phyloP scores from a whole-genome alignment of 1,139 yeast genomes.

The Wickerhamiella pararugosa region DNA sequence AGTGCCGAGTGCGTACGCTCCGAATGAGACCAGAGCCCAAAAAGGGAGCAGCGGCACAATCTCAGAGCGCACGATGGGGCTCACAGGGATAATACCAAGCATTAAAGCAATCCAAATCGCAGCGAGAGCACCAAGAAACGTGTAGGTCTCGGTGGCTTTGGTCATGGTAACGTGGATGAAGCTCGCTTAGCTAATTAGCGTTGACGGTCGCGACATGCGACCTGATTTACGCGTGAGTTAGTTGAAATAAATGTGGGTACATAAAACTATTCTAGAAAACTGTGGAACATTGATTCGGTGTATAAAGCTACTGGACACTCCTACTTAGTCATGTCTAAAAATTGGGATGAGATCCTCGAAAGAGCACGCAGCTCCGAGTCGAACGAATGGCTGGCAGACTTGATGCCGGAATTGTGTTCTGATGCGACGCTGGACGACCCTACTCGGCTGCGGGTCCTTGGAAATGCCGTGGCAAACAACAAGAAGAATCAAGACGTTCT shows the following conservation, averaged over 20 bases:
- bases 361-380: constrained; percentile 10
- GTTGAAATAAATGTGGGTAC: no score
- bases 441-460: constrained; percentile 13
- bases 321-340: background rate
- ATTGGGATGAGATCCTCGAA: constrained; percentile 11
- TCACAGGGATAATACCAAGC: constrained; percentile 41
- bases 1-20: constrained; percentile 55
- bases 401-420: constrained; percentile 9
- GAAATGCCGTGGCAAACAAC: constrained; percentile 13
- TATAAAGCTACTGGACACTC: no score
- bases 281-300: no score
- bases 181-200: no score
- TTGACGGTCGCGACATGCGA: no score
- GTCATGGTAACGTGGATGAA: constrained; percentile 32
- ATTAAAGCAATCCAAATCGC: constrained; percentile 42
- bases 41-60: constrained; percentile 56
- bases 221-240: no score
- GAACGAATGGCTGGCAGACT: constrained; percentile 4
- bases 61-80: constrained; percentile 35
- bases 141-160: constrained; percentile 49
- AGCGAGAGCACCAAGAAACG: constrained; percentile 31
- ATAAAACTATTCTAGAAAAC: no score
- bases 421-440: constrained; percentile 9
- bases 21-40: constrained; percentile 59
- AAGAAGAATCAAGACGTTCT: constrained; percentile 4